A percentile compares a stretch with the other conserved stretches of the same genome.
phyloP scores from a whole-genome alignment of 257 asterid species.

The Linderniella brevidens region DNA sequence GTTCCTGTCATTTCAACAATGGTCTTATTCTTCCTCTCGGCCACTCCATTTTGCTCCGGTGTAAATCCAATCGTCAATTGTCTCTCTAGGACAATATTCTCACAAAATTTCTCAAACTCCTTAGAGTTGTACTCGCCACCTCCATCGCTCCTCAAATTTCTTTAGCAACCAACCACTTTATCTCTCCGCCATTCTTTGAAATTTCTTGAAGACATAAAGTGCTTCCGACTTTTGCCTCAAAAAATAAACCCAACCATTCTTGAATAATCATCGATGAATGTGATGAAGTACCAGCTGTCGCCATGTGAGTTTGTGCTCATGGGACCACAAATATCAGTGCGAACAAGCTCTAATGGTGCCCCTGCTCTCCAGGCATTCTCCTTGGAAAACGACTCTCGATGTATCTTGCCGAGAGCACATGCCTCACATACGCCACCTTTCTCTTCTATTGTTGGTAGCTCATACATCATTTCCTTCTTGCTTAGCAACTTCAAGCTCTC shows the following conservation, averaged over 20 bases:
- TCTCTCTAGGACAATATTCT: not conserved
- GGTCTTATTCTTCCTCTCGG: not conserved
- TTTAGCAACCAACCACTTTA: not conserved
- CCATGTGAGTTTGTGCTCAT: not conserved
- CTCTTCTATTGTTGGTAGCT: not conserved
- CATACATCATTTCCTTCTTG: not conserved
- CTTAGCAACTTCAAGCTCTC: not conserved
- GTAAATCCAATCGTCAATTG: not conserved
- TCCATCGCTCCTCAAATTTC: not conserved
- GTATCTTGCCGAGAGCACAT: not conserved
- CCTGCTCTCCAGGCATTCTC: not conserved
- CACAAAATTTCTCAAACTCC: slow-evolving; percentile 6
- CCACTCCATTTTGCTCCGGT: slow-evolving; percentile 2
- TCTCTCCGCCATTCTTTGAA: not conserved
- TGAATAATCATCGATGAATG: not conserved
- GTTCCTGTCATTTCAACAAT: not conserved
- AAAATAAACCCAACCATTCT: not conserved
- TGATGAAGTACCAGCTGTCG: not conserved
- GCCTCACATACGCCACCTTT: not conserved
- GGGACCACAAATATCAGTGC: slow-evolving; percentile 5
- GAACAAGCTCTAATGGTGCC: not conserved
- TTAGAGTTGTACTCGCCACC: not conserved
- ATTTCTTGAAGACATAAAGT: not conserved
- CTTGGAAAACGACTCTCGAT: not conserved
- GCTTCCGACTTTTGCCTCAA: slow-evolving; percentile 1